phyloP scores from a whole-genome alignment of 2,329 filamentous ascomycete species.

The Bretziella fagacearum region DNA sequence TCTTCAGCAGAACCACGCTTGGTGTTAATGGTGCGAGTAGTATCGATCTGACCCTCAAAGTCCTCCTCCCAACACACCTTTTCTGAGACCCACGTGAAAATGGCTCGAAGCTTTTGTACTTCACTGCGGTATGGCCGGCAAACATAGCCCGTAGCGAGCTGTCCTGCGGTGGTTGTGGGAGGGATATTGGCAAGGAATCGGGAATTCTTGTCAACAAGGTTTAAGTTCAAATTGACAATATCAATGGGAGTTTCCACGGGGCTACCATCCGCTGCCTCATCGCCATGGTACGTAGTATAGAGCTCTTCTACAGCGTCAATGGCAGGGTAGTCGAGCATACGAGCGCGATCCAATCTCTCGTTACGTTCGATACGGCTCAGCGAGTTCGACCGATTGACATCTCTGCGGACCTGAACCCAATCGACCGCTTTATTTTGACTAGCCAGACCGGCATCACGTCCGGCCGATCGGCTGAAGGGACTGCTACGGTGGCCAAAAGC shows the following conservation, averaged over 20 bases:
- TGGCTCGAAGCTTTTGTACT: slow-evolving; percentile 78
- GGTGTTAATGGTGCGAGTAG: slow-evolving; percentile 64
- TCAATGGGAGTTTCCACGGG: slow-evolving; percentile 70
- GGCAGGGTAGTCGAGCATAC: slow-evolving; percentile 84
- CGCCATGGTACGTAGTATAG: slow-evolving; percentile 68
- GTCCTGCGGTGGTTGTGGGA: slow-evolving; percentile 62
- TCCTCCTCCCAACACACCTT: slow-evolving; percentile 93
- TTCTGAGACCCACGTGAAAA: slow-evolving; percentile 96
- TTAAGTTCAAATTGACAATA: slow-evolving; percentile 63
- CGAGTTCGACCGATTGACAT: slow-evolving; percentile 90
- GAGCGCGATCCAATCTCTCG: slow-evolving; percentile 74
- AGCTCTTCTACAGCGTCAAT: slow-evolving; percentile 82
- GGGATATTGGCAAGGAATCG: slow-evolving; percentile 76
- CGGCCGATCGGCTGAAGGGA: slow-evolving; percentile 30
- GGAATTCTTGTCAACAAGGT: slow-evolving; percentile 86
- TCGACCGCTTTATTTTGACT: slow-evolving; percentile 42
- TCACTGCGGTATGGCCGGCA: slow-evolving; percentile 90
- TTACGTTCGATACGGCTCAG: slow-evolving; percentile 73
- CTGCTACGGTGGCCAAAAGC: slow-evolving; percentile 21
- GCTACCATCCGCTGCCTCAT: slow-evolving; percentile 72
- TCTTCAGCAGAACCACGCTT: slow-evolving; percentile 78
- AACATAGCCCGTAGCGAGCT: slow-evolving; percentile 76
- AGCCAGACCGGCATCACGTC: slow-evolving; percentile 51
- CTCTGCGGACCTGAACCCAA: slow-evolving; percentile 94
- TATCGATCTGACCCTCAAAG: slow-evolving; percentile 70